Base-by-base conservation (phyloP, 306 rosid genomes). In the Ormosia emarginata region DNA sequence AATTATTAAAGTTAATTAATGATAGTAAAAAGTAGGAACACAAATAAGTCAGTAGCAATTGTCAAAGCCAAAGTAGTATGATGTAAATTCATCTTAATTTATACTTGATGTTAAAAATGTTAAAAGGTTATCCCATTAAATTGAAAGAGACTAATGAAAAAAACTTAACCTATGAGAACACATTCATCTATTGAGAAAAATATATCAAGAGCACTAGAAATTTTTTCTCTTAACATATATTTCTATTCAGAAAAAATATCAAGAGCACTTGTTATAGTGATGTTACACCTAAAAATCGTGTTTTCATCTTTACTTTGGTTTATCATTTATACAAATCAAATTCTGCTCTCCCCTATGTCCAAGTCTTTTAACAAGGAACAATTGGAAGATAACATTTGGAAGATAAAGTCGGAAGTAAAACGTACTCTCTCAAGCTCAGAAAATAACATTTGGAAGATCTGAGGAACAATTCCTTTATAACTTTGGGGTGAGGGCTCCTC, bases 381-480 rank as follows among this genome's bases (percentile, higher is more conserved):
- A 24, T 24, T 24, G 24, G 24, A 24, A 24, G 24, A 24, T 24
- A 24, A 24, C 24, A 24, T 24, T 24, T 24, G 24, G 24, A 24
- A 78, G n/a, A 55, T 69, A 29, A 46, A 66, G 40, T 30, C 2
- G 43, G 68, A 70, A 80, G 68, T 49, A 71, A 53, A 75, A 62
- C 93, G 12, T 85, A 95, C 99, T 24, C 81, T 93, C 52, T 92
- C 92, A 47, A 93, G 97, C 88, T 92, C 98, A 14, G 92, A 83
- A 74, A 95, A 92, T 67, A 95, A 71, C 96, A 90, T 87, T 82
- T 89, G 91, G 83, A 93, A 90, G 82, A 93, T 82, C 75, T 97
- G 90, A 79, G 99, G 99, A 77, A 89, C 99, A 83, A 95, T 83
- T 77, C 99, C 99, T 84, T 85, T 93, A 86, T 81, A 84, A 84